A percentile compares a stretch with the other conserved stretches of the same genome.
phyloP scores from a whole-genome alignment of 805 yeast genomes.

The Cyberlindnera samutprakarnensis region DNA sequence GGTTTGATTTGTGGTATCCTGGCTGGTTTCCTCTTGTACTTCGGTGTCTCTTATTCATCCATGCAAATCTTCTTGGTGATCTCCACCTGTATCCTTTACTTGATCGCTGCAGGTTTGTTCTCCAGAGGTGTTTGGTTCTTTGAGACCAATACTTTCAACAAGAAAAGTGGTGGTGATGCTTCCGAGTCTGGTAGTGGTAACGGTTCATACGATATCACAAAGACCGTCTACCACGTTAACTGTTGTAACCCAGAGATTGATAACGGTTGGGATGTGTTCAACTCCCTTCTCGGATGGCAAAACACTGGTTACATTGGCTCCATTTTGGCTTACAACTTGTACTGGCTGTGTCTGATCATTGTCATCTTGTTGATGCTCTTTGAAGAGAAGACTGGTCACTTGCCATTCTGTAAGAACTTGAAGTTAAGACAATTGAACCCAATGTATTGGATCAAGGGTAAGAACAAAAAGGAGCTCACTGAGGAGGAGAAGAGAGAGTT shows the following conservation, averaged over 20 bases:
- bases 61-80: slow-evolving; percentile 79
- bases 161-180: slow-evolving; percentile 86
- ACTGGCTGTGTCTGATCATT: slow-evolving; percentile 69
- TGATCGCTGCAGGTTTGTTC: slow-evolving; percentile 88
- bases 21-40: slow-evolving; percentile 68
- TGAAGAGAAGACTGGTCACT: slow-evolving; percentile 80
- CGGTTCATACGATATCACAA: slow-evolving; percentile 80
- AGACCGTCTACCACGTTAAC: slow-evolving; percentile 91
- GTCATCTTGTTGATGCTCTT: slow-evolving; percentile 55
- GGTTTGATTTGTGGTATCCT: slow-evolving; percentile 75
- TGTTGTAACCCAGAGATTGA: slow-evolving; percentile 92
- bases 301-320: slow-evolving; percentile 94
- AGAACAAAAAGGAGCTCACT: slow-evolving; percentile 52
- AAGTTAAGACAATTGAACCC: slow-evolving; percentile 55
- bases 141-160: slow-evolving; percentile 58
- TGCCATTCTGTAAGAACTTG: slow-evolving; percentile 55
- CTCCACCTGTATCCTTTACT: slow-evolving; percentile 83
- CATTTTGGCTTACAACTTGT: slow-evolving; percentile 77
- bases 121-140: slow-evolving; percentile 92
- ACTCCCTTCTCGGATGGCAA: slow-evolving; percentile 94
- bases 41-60: slow-evolving; percentile 76
- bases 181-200: slow-evolving; percentile 91
- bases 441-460: slow-evolving; percentile 61
- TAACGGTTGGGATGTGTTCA: slow-evolving; percentile 96
- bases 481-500: slow-evolving; percentile 45